A percentile compares a stretch with the other conserved stretches of the same genome.
phyloP scores from a whole-genome alignment of 371 early-diverging fungal genomes.

The Mucor plumbeus region DNA sequence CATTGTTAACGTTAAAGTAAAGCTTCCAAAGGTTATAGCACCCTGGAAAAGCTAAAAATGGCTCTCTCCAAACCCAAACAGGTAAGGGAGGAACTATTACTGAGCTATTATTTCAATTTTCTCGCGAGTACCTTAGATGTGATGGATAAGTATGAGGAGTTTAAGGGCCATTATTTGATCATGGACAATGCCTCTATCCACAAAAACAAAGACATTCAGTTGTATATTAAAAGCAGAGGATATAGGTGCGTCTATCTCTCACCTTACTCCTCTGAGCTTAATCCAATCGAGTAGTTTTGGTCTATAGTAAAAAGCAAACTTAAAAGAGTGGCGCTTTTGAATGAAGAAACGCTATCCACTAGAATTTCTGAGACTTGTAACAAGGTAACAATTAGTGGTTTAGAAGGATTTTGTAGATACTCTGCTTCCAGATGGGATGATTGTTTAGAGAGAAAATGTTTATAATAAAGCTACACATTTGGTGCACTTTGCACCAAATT shows the following conservation, averaged over 20 bases:
- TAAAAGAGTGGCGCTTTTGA: slow-evolving; percentile 15
- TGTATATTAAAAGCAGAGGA: slow-evolving; percentile 18
- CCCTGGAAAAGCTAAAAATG: slow-evolving; percentile 9
- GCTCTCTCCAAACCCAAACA: background rate
- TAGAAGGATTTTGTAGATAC: no score
- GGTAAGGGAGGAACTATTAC: slow-evolving; percentile 7
- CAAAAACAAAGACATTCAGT: slow-evolving; percentile 13
- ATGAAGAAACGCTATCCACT: no score
- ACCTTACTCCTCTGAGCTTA: slow-evolving; percentile 19
- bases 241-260: slow-evolving; percentile 24
- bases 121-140: slow-evolving; percentile 14
- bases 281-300: slow-evolving; percentile 31
- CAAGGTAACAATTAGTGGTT: no score
- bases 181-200: slow-evolving; percentile 1
- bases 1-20: slow-evolving; percentile 1
- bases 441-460: no score
- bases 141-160: slow-evolving; percentile 11
- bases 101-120: slow-evolving; percentile 18
- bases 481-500: no score
- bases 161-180: slow-evolving; percentile 8
- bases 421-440: no score
- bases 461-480: no score
- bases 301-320: slow-evolving; percentile 18
- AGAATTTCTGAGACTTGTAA: no score
- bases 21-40: background rate